Percentiles rank a stretch among this genome's conserved stretches.
phyloP scores from a whole-genome alignment of 805 yeast genomes.

The Wickerhamomyces queroliae region DNA sequence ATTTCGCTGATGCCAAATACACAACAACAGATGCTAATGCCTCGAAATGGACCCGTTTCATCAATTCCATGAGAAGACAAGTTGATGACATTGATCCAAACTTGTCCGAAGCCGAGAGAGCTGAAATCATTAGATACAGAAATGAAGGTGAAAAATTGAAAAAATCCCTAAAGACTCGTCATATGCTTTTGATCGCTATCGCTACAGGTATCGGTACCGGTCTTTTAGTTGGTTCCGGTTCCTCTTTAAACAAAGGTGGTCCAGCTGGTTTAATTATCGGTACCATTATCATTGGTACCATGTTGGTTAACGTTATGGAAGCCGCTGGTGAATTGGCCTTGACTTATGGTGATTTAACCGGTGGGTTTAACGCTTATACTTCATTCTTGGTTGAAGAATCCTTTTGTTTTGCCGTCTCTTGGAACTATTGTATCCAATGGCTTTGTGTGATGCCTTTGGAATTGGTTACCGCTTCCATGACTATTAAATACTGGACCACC shows the following conservation, averaged over 20 bases:
- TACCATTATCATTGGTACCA: constrained; percentile 52
- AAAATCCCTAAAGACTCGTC: constrained; percentile 39
- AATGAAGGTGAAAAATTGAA: constrained; percentile 29
- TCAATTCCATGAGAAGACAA: constrained; percentile 27
- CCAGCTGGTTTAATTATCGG: constrained; percentile 60
- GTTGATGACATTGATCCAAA: constrained; percentile 32
- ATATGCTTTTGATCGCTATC: constrained; percentile 67
- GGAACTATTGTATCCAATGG: constrained; percentile 55
- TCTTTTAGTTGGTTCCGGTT: constrained; percentile 63
- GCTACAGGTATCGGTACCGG: constrained; percentile 79
- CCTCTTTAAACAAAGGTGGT: constrained; percentile 52
- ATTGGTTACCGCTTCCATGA: constrained; percentile 49
- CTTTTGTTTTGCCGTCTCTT: constrained; percentile 58
- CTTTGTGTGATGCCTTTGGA: constrained; percentile 48
- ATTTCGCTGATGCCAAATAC: constrained; percentile 12
- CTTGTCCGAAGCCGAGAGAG: constrained; percentile 35
- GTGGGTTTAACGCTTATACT: constrained; percentile 34
- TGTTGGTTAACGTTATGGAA: constrained; percentile 53
- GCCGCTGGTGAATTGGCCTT: constrained; percentile 52
- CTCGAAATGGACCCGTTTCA: constrained; percentile 23
- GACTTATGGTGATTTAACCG: constrained; percentile 31
- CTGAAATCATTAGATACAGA: constrained; percentile 15
- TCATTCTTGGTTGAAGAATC: constrained; percentile 40
- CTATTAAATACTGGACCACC: constrained; percentile 41
- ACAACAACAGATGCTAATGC: not conserved